These are phyloP conservation scores for Coemansia sp. DNA, from an alignment of 192 early-diverging fungal genomes.

Conservation along the genomic window DNA sequence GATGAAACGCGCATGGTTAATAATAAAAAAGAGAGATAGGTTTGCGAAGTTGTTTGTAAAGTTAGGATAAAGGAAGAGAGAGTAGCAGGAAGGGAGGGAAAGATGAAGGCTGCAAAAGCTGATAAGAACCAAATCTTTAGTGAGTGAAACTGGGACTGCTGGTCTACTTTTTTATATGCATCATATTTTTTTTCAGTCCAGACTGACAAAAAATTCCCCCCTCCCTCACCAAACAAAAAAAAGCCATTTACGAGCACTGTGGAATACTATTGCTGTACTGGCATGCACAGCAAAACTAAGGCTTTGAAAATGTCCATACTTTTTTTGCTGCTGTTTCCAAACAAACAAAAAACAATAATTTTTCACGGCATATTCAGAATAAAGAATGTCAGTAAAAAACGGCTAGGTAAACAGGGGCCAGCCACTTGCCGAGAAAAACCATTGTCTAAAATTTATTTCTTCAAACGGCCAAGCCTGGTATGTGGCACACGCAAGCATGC, in stretches of 20 bases:
- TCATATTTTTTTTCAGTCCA: not conserved
- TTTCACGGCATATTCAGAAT: not conserved
- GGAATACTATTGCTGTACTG: not conserved
- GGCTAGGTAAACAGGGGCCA: constrained; percentile 7
- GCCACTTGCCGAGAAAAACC: constrained; percentile 5
- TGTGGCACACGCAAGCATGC: not conserved
- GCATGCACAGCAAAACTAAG: not conserved
- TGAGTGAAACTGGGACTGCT: not conserved
- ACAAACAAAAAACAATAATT: not conserved
- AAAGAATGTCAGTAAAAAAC: not conserved
- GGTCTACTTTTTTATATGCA: constrained; percentile 5
- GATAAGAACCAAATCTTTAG: not conserved
- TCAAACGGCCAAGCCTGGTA: not conserved
- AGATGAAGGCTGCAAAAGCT: constrained; percentile 14
- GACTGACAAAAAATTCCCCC: not conserved
- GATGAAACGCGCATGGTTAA: constrained; percentile 44
- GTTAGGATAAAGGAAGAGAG: not conserved
- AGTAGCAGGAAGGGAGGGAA: not conserved
- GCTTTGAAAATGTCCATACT: not conserved
- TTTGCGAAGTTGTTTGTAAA: constrained; percentile 3
- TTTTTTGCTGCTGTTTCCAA: not conserved
- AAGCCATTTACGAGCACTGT: not conserved
- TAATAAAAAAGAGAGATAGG: not conserved
- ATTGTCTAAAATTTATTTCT: constrained; percentile 7
- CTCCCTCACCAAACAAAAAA: not conserved